These are phyloP conservation scores for Pythium brachiatum DNA, from an alignment of 352 stramenopile species.

Conservation along the genomic window DNA sequence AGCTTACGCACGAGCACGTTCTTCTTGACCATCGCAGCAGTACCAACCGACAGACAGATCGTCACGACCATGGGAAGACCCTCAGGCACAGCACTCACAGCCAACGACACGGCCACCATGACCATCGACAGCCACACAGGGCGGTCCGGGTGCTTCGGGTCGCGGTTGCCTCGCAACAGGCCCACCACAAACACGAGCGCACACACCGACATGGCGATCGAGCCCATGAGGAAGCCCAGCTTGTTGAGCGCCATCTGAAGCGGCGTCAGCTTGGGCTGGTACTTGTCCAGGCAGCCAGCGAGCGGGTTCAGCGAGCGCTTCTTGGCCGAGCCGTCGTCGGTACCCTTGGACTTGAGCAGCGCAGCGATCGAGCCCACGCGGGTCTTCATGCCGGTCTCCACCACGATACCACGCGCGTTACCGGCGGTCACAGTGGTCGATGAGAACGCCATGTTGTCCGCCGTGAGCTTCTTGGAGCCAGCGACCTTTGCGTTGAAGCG, in stretches of 20 bases:
- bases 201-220: slow-evolving; percentile 65
- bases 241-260: slow-evolving; percentile 90
- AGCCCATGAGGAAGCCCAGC: slow-evolving; percentile 87
- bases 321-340: slow-evolving; percentile 14
- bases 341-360: slow-evolving; percentile 43
- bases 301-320: too few species aligned
- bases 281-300: slow-evolving; percentile 29
- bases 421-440: slow-evolving; percentile 52
- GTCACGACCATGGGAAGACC: slow-evolving; percentile 34
- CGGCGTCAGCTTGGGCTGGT: slow-evolving; percentile 62
- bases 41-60: slow-evolving; percentile 28
- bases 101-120: slow-evolving; percentile 79
- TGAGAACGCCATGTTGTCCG: slow-evolving; percentile 78
- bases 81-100: slow-evolving; percentile 37
- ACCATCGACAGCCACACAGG: slow-evolving; percentile 86
- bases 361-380: slow-evolving; percentile 25
- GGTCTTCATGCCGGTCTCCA: slow-evolving; percentile 23
- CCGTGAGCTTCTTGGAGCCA: slow-evolving; percentile 19
- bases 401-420: slow-evolving; percentile 21
- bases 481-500: slow-evolving; percentile 12
- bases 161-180: slow-evolving; percentile 43
- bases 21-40: slow-evolving; percentile 33
- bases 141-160: slow-evolving; percentile 59
- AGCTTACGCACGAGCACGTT: slow-evolving; percentile 53
- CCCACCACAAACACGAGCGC: slow-evolving; percentile 87